Evolutionary conservation across 2,329 filamentous ascomycete species (phyloP).

Genomic region (Venturia pyrina): DNA sequence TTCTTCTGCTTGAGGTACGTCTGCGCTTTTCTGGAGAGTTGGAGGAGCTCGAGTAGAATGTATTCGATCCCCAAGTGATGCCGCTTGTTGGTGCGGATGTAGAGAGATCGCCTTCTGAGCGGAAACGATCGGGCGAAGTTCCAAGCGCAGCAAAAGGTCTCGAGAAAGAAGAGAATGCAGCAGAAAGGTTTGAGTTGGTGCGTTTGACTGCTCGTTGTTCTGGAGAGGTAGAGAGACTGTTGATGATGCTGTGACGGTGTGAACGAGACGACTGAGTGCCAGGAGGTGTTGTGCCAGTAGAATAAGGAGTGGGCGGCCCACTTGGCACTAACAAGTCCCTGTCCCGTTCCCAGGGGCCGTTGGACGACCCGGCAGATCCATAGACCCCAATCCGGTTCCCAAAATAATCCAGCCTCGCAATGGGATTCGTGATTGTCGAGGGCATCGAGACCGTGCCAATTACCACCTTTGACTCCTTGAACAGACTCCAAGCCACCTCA

Average conservation of each 20-base stretch:
- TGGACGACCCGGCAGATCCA: slow-evolving; percentile 40
- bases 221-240: slow-evolving; percentile 29
- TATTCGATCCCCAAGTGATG: slow-evolving; percentile 38
- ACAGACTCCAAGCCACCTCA: slow-evolving; percentile 34
- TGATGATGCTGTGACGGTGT: slow-evolving; percentile 24
- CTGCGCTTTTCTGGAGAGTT: slow-evolving; percentile 17
- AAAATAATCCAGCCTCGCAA: slow-evolving; percentile 17
- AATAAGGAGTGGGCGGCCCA: slow-evolving; percentile 41
- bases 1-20: slow-evolving; percentile 26
- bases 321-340: slow-evolving; percentile 19
- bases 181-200: slow-evolving; percentile 29
- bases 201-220: slow-evolving; percentile 25
- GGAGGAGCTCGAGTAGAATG: slow-evolving; percentile 28
- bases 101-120: slow-evolving; percentile 28
- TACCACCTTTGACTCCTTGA: slow-evolving; percentile 21
- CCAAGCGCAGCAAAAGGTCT: slow-evolving; percentile 28
- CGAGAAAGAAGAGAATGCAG: slow-evolving; percentile 29
- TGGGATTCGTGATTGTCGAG: background rate
- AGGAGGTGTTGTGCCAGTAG: slow-evolving; percentile 43
- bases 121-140: slow-evolving; percentile 28
- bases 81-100: slow-evolving; percentile 31
- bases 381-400: slow-evolving; percentile 29
- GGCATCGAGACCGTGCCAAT: background rate
- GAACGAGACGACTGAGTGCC: slow-evolving; percentile 29
- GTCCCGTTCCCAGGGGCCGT: slow-evolving; percentile 38